Base-by-base conservation (phyloP, 805 yeast species). In the Lachancea dasiensis region DNA sequence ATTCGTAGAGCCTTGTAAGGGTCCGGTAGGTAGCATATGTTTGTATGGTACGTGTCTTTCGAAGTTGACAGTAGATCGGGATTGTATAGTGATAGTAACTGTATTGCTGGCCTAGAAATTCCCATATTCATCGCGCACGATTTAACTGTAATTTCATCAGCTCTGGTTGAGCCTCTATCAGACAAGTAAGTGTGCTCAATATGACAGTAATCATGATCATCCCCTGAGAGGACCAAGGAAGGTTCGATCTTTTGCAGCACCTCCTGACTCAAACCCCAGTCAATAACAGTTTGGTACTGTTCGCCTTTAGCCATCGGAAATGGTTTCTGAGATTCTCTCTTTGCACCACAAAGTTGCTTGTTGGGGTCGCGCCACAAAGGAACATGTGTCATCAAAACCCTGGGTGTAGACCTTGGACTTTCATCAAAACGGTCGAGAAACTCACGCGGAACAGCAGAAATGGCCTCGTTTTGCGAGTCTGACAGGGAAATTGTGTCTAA, bases 201-300 rank as follows among this genome's bases (percentile, higher is more conserved):
- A 47, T 83, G 86, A 58, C 99, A 92, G 50, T 86, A 87, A 58
- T 92, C 98, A 63, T 92, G 99, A 58, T 92, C 98, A 58, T 92
- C 99, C 1, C 98, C 99, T 5, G 94, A 77, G 53, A 87, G 85
- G 3, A 84, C 69, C 8, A 79, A 59, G 11, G 67, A 67, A 0
- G 99, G 99, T 31, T 71, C 62, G 1, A 90, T 57, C 7, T 61
- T 64, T 5, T 67, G 50, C 31, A 92, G 60, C 4, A 92, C 68
- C 15, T 74, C 70, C 27, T 75, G 69, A 0, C 90, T 67, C 4
- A 81, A 52, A 2, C 70, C 72, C 21, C 72, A 64, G 35, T 79
- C 82, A 7, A 92, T 68, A n/a, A 85, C 90, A 0, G 95, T 89
- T 60, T 89, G 95, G 58, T 86, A 92, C 56, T 92, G 97, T 14